Conservation (phyloP, 495 filamentous ascomycete species). For the Clavariopsis aquatica region DNA sequence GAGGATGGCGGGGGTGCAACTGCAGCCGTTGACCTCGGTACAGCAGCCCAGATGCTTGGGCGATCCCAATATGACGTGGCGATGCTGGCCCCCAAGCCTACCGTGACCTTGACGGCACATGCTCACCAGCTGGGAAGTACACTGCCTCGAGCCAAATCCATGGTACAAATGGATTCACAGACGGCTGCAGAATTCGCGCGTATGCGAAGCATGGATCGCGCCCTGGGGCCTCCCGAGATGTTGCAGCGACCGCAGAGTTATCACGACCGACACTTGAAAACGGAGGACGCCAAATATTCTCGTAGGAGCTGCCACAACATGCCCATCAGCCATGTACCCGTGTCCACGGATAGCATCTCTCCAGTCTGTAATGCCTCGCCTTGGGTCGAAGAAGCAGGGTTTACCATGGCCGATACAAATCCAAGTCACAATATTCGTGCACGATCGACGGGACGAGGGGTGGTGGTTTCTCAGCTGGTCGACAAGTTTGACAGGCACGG, state of each 20-base stretch:
- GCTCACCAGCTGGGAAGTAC: slow-evolving; percentile 44
- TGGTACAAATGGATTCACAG: slow-evolving; percentile 45
- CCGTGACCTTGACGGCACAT: slow-evolving; percentile 31
- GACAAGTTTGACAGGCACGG: slow-evolving; percentile 23
- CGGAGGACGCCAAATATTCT: slow-evolving; percentile 7
- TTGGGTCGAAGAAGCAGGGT: not conserved
- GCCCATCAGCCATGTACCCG: slow-evolving; percentile 32
- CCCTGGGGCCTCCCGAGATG: slow-evolving; percentile 14
- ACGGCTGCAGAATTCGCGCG: slow-evolving; percentile 45
- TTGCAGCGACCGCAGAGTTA: slow-evolving; percentile 33
- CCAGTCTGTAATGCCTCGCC: not conserved
- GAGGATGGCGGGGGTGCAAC: slow-evolving; percentile 24
- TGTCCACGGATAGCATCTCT: slow-evolving; percentile 30
- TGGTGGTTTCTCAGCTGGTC: slow-evolving; percentile 28
- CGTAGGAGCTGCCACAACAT: slow-evolving; percentile 26
- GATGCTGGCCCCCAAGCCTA: slow-evolving; percentile 20
- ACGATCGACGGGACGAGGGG: slow-evolving; percentile 18
- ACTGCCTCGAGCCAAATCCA: slow-evolving; percentile 32
- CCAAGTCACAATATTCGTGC: slow-evolving; percentile 5
- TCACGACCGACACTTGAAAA: slow-evolving; percentile 32
- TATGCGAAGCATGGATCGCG: slow-evolving; percentile 45
- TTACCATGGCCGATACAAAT: not conserved
- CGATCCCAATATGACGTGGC: slow-evolving; percentile 50
- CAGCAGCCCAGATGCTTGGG: slow-evolving; percentile 45
- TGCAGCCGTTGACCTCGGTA: slow-evolving; percentile 45